phyloP scores from a whole-genome alignment of 2,329 filamentous ascomycete species.

The Pestalotiopsis sp. region DNA sequence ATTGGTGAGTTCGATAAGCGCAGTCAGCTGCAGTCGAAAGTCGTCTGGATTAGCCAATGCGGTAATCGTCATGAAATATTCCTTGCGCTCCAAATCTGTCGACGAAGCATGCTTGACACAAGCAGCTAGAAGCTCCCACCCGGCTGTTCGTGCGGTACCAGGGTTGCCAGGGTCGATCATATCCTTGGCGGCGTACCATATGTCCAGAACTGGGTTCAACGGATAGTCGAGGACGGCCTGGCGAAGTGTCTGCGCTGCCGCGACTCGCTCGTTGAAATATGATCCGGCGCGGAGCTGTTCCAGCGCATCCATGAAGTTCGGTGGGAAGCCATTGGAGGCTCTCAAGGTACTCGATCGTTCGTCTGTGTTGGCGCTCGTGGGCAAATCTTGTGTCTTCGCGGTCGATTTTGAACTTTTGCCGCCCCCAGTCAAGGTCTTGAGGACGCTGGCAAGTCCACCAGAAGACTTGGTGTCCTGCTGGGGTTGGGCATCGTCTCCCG shows the following conservation, averaged over 20 bases:
- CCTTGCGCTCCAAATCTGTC: slow-evolving; percentile 65
- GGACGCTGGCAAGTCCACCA: slow-evolving; percentile 62
- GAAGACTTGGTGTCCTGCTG: slow-evolving; percentile 50
- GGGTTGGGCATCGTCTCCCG: slow-evolving; percentile 56
- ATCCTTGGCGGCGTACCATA: slow-evolving; percentile 68
- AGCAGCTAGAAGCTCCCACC: slow-evolving; percentile 65
- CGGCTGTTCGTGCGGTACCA: slow-evolving; percentile 54
- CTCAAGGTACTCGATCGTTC: slow-evolving; percentile 44
- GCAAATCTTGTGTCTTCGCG: slow-evolving; percentile 37
- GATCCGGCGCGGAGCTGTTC: slow-evolving; percentile 54
- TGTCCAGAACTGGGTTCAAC: slow-evolving; percentile 55
- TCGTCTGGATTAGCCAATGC: slow-evolving; percentile 58
- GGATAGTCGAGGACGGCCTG: slow-evolving; percentile 59
- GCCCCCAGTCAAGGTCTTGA: slow-evolving; percentile 59
- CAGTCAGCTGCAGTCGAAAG: slow-evolving; percentile 65
- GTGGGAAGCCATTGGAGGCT: slow-evolving; percentile 44
- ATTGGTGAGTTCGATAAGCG: slow-evolving; percentile 61
- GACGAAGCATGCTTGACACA: slow-evolving; percentile 63
- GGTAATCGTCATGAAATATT: slow-evolving; percentile 65
- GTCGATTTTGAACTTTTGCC: slow-evolving; percentile 53
- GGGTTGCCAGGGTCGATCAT: slow-evolving; percentile 60
- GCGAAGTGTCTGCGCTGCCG: slow-evolving; percentile 58
- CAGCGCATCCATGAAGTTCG: slow-evolving; percentile 54
- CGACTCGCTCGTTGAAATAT: slow-evolving; percentile 49
- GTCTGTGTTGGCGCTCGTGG: slow-evolving; percentile 38